phyloP scores from a whole-genome alignment of 371 early-diverging fungal genomes.

The Fennellomyces sp. region DNA sequence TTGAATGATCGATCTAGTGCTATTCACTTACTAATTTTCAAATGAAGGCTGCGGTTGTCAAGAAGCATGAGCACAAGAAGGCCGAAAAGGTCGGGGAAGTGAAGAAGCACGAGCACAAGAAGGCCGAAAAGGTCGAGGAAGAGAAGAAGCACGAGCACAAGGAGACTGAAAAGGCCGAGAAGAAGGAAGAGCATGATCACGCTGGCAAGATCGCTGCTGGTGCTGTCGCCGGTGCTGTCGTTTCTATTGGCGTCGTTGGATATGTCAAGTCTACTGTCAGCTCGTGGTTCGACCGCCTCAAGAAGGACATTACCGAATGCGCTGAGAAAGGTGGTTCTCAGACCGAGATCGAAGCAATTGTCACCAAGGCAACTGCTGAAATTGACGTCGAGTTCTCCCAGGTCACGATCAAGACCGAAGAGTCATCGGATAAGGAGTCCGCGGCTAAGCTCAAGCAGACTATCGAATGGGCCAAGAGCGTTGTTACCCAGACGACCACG shows the following conservation, averaged over 20 bases:
- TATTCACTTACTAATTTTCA: too few relatives aligned
- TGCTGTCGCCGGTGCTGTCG: not conserved
- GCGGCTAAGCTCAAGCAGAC: constrained; percentile 2
- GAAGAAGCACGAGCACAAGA: too few relatives aligned
- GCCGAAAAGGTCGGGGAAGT: too few relatives aligned
- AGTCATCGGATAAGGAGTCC: not conserved
- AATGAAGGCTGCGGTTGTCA: not conserved
- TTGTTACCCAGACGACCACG: constrained; percentile 4
- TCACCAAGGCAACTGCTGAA: constrained; percentile 22
- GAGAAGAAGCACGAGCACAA: not conserved
- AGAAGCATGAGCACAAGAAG: too few relatives aligned
- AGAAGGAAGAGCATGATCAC: not conserved
- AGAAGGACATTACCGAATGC: constrained; percentile 29
- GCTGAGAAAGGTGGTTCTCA: constrained; percentile 31
- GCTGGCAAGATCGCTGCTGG: not conserved
- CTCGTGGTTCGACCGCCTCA: constrained; percentile 34
- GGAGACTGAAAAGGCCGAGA: not conserved
- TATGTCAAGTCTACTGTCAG: constrained; percentile 28
- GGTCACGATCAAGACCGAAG: not conserved
- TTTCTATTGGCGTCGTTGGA: constrained; percentile 19
- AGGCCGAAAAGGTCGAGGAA: not conserved
- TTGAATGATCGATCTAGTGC: too few relatives aligned
- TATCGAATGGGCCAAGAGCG: constrained; percentile 6
- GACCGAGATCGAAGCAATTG: constrained; percentile 36
- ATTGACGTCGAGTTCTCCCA: not conserved